Evolutionary conservation across 2,329 filamentous ascomycete species (phyloP), one percentile per base, ranked within the genome.

Genomic region (Ceratocystis variospora): DNA sequence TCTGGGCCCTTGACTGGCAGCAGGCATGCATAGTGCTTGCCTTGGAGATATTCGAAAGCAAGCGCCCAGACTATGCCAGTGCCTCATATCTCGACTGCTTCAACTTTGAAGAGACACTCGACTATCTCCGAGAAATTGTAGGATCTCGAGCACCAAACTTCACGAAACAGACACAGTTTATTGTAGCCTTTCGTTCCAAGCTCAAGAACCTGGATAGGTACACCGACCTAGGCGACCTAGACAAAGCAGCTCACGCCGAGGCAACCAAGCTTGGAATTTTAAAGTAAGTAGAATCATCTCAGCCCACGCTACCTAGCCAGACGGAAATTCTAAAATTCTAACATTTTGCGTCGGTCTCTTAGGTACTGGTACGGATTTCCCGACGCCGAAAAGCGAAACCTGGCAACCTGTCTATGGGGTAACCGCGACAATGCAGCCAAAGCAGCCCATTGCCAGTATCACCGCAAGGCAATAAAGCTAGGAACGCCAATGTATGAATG

Each of bases 301-400:
- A 28, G 3, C 28, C 28, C 28, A 28, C 28, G 28, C 28, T 28
- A 28, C 28, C 28, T 28, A 46, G 19, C 3, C 15, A 28, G 45
- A 17, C 7, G 15, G 0, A 57, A 50, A 25, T 22, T 22, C 10
- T 10, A 4, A 6, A 25, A 59, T 10, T 3, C 19, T 59, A 15
- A 59, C 15, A 53, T 12, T 57, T 25, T 25, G 33, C 19, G 33
- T 22, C 19, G 15, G n/a, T 64, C 41, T 19, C 57, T 61, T 69
- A 86, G 84, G 75, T 96, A 96, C 76, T 96, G 92, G 90, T 96
- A 95, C 74, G 90, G 90, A 1, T 79, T 78, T 44, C 86, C 87
- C 22, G 85, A 95, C 76, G 77, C 74, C 55, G 79, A 87, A 63
- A 81, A 87, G 69, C 80, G 84, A 72, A 96, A 96, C 76, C 75